Evolutionary conservation across 495 filamentous ascomycete genomes (phyloP), one percentile per base, ranked within the genome.

Genomic region (Daldinia vernicosa): DNA sequence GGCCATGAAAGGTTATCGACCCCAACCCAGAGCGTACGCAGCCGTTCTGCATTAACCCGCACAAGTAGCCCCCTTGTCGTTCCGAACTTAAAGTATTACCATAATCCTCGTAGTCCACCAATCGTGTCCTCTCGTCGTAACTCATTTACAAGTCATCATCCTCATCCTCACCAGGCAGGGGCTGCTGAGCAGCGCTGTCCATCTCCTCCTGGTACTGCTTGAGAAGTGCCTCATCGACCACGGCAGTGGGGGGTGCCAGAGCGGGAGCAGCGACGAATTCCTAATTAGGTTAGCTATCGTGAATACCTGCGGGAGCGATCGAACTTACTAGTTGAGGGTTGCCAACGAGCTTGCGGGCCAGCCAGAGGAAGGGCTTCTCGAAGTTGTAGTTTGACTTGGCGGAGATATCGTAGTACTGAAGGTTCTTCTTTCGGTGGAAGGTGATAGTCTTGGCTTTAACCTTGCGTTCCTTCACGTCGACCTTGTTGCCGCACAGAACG

Each of bases 361-460:
- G 91, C 96, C 96, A 99, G 69, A 99, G 89, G 92, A 99, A 99
- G 67, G 96, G 96, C 90, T 99, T 99, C 91, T 99, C 96, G 85
- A 99, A 99, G 91, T 99, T 99, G 87, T 99, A 99, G 86, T 99
- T 99, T 75, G 94, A 97, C 89, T 99, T 99, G 81, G 96, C 96
- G 53, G 93, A 97, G 80, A 99, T 99, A 71, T 99, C 96, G 88
- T 99, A 99, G 89, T 99, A 99, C 83, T 99, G 96, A 17, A 99
- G 89, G 85, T 98, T 98, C 91, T 99, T 99, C 90, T 99, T 99
- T 80, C 96, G 94, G 87, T 99, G 96, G 92, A 99, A 99, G 70
- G 96, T 99, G 86, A 99, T 99, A 77, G 95, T 96, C 92, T 99
- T 99, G 75, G 96, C 96, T 89, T 99, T 99, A 77, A 99, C 96